Conservation (phyloP, 345 rosid genomes). For the Adansonia digitata region DNA sequence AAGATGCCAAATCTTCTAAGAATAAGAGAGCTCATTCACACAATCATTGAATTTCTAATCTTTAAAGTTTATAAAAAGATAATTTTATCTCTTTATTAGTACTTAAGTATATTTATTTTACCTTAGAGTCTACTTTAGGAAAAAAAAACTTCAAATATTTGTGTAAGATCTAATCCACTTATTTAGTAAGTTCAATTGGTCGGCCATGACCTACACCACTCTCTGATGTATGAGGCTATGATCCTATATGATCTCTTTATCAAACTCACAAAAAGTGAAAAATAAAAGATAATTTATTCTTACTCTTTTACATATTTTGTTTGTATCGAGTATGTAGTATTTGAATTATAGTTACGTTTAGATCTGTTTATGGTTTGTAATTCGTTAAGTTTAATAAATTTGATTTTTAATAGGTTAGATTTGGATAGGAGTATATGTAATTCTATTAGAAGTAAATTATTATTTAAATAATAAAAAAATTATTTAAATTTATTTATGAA, state of each 20-base stretch:
- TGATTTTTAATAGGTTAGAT: too few relatives aligned
- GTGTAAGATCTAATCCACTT: slow-evolving; percentile 16
- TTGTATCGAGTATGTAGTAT: too few relatives aligned
- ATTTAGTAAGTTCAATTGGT: slow-evolving; percentile 29
- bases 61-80: slow-evolving; percentile 11
- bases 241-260: neutral
- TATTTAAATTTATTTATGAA: too few relatives aligned
- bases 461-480: too few relatives aligned
- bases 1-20: slow-evolving; percentile 22
- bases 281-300: neutral
- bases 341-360: too few relatives aligned
- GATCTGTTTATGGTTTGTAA: too few relatives aligned
- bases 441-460: too few relatives aligned
- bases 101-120: too few relatives aligned
- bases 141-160: neutral
- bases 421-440: too few relatives aligned
- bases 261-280: neutral
- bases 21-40: slow-evolving; percentile 2
- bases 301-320: too few relatives aligned
- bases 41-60: neutral
- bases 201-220: slow-evolving; percentile 22
- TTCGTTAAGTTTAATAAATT: too few relatives aligned
- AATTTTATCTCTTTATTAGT: neutral
- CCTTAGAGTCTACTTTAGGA: neutral
- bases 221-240: neutral